Conservation (phyloP, 768 basidiomycete genomes). For the Gautieria morchelliformis region DNA sequence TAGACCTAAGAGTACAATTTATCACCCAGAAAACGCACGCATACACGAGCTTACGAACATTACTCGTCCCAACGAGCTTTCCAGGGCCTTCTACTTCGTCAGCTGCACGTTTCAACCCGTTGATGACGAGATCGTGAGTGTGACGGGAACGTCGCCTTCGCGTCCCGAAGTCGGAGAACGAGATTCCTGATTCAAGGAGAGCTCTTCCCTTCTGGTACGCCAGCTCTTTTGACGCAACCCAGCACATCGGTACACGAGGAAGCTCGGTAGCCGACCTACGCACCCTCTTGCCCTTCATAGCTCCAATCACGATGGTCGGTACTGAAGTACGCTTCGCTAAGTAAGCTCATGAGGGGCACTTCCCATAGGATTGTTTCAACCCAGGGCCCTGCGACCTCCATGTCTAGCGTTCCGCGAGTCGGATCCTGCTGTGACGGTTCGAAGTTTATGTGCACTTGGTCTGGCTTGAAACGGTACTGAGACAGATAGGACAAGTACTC, state of each 20-base stretch:
- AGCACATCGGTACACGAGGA: not conserved
- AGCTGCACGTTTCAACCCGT: conserved; percentile 56
- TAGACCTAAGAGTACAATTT: conserved; percentile 44
- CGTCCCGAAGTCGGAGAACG: conserved; percentile 83
- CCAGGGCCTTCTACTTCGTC: conserved; percentile 36
- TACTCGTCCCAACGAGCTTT: conserved; percentile 74
- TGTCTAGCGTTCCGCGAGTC: conserved; percentile 52
- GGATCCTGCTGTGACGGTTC: conserved; percentile 40
- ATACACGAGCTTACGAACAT: conserved; percentile 40
- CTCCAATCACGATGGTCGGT: conserved; percentile 73
- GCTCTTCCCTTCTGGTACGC: conserved; percentile 64
- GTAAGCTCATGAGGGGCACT: conserved; percentile 86
- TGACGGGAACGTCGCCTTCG: conserved; percentile 66
- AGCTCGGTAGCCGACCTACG: conserved; percentile 3
- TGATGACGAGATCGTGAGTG: conserved; percentile 70
- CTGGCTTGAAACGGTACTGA: conserved; percentile 60
- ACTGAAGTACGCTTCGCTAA: conserved; percentile 85
- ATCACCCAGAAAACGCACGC: not conserved
- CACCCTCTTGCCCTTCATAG: conserved; percentile 75
- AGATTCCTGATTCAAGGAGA: conserved; percentile 55
- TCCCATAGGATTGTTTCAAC: conserved; percentile 88
- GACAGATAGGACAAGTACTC: conserved; percentile 73
- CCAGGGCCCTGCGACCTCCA: conserved; percentile 70
- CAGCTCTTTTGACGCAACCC: conserved; percentile 33
- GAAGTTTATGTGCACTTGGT: conserved; percentile 61